Evolutionary conservation across 306 rosid genomes (phyloP), one percentile per base, ranked within the genome.

Genomic region (Malus sylvestris): DNA sequence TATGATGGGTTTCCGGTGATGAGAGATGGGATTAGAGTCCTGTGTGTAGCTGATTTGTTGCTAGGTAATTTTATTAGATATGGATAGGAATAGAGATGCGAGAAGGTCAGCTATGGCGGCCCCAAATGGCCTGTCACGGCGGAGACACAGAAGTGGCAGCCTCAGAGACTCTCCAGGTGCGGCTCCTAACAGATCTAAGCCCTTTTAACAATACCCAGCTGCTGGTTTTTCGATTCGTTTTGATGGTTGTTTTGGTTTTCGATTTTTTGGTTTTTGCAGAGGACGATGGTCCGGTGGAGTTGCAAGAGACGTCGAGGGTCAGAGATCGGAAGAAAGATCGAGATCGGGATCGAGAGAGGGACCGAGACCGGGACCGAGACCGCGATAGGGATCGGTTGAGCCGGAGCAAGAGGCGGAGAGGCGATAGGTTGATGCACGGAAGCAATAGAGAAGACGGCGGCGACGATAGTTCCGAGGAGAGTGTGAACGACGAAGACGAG

Each of bases 121-220:
- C 29, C 16, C 84, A 20, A 93, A 93, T 83, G 91, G 93, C 30
- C 69, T 93, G 76, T 64, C 93, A 1, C 84, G 96, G 81, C 88
- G 99, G n/a, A 84, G 99, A 78, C 91, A 82, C 67, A 88, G 96
- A 35, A 88, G 78, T 85, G 83, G 83, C 80, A 86, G 89, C 79
- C 93, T 89, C 76, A 88, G 98, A 82, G 96, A 92, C 80, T 96
- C 99, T 5, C 99, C 99, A 80, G 99, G 98, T 96, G 71, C 65
- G 18, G 44, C 85, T 70, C 76, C 74, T 51, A 35, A 78, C 88
- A 92, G 97, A 95, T 95, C 98, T 92, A 69, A 53, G 8, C 12
- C 23, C 35, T 70, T 18, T 29, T 15, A 4, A 33, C 67, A 66
- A 30, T 8, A 14, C 18, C 30, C 71, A 27, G n/a, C 64, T 77